Evolutionary conservation across 2,329 filamentous ascomycete species (phyloP), one percentile per base, ranked within the genome.

Genomic region (Curvularia sp.): DNA sequence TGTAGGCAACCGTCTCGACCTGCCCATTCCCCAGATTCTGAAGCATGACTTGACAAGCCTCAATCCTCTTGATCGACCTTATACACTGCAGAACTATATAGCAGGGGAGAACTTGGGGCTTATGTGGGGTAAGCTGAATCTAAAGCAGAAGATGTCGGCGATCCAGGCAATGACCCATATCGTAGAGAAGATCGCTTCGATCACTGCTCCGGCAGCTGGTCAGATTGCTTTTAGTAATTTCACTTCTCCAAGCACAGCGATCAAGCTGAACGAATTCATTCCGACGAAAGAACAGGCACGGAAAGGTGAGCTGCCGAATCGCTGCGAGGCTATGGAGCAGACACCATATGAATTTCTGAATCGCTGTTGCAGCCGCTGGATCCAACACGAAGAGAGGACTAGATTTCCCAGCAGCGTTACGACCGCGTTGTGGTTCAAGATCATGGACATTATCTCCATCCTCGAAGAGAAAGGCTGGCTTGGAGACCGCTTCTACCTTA

Each of bases 401-500:
- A 15, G 5, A 1, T 0, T 2, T 26, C 5, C 7, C 15, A 15
- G 31, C 7, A 7, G 0, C 12, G 3, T n/a, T 30, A 39, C 8
- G 20, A 49, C 30, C 8, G 18, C 2, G 2, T 10, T 22, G 0
- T 62, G 60, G 60, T 3, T 2, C 2, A 18, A 44, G 10, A 20
- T 50, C 8, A 52, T 49, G 1, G 30, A 28, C 4, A 44, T 62
- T 24, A 38, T 48, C 3, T 18, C 42, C 35, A 35, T 50, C 1
- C 42, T 60, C 3, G 13, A 55, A 5, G 28, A 42, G 7, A 43
- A 43, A 10, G 50, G 42, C 12, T 57, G 46, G 47, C 39, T 62
- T 0, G 56, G 50, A 9, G 55, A 46, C 13, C 43, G 28, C 44
- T 64, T 60, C 18, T 33, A 53, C 22, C 51, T 58, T 5, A 49